A percentile compares a stretch with the other conserved stretches of the same genome.
Conservation (phyloP, 1,139 yeast species). For the Yamadazyma taylorii region DNA sequence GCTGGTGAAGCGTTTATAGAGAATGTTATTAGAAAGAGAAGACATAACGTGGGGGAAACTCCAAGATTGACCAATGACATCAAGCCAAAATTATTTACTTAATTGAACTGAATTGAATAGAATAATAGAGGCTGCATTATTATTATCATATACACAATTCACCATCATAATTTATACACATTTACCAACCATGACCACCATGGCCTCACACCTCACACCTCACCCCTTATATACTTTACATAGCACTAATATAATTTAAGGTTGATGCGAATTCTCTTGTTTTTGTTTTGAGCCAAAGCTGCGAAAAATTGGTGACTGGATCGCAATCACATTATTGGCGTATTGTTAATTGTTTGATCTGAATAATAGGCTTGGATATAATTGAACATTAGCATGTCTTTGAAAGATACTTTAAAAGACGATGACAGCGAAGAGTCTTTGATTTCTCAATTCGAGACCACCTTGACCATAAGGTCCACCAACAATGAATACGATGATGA, state of each 20-base stretch:
- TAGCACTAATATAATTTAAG: neutral
- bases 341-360: slow-evolving; percentile 1
- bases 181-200: too few species aligned
- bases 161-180: too few species aligned
- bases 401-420: slow-evolving; percentile 13
- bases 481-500: slow-evolving; percentile 39
- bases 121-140: too few species aligned
- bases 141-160: too few species aligned
- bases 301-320: slow-evolving; percentile 2
- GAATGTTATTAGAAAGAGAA: slow-evolving; percentile 81
- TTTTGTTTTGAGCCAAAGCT: slow-evolving; percentile 1
- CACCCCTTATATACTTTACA: too few species aligned
- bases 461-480: slow-evolving; percentile 45
- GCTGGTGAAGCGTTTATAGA: slow-evolving; percentile 99
- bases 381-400: slow-evolving; percentile 7
- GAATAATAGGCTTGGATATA: neutral
- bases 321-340: neutral
- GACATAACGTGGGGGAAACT: slow-evolving; percentile 49
- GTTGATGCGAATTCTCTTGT: neutral
- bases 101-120: neutral
- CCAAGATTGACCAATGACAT: slow-evolving; percentile 32
- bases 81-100: neutral
- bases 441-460: slow-evolving; percentile 49
- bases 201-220: too few species aligned
- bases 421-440: slow-evolving; percentile 46